Base-by-base conservation (phyloP, 2,329 filamentous ascomycete species). In the Colletotrichum sp. region DNA sequence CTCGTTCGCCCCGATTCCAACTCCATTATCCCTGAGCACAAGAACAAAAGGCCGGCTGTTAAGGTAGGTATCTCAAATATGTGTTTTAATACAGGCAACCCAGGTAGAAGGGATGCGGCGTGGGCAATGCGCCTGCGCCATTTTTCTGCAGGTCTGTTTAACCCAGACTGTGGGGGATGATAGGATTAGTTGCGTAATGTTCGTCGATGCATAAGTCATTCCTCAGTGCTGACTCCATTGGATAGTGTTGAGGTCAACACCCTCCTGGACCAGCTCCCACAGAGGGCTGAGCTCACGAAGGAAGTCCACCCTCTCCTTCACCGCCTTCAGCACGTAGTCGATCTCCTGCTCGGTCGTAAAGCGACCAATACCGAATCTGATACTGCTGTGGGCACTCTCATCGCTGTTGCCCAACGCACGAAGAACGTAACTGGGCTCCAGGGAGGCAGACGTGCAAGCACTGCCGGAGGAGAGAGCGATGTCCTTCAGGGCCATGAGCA, bases 241-340 rank as follows among this genome's bases (percentile, higher is more conserved):
- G 81, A 99, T 99, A 58, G 95, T 98, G 86, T 97, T 95, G 79
- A 99, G 87, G 83, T 98, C 97, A 78, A 99, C 92, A 18, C 97
- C 97, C 85, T 99, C 97, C 87, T 99, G 97, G 15, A 99, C 97
- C 78, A 99, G 87, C 86, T 99, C 97, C 97, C 97, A 99, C 73
- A 99, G 87, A 52, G 97, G 97, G 83, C 96, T 98, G 79, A 99
- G 89, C 87, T 99, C 97, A 80, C 97, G 92, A 81, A 99, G 88
- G 89, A 98, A 98, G 18, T 92, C 94, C 58, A 99, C 97, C 68
- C 97, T 92, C 83, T 98, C 95, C 84, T 91, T 91, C 1, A 99
- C 97, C 0, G 97, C 96, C 87, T 98, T 97, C 74, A 99, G 89
- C 13, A 99, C 97, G 82, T 99, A 99, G 84, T 99, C 96, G 77